phyloP scores from a whole-genome alignment of 305 asterid species.

The Stenogyne calaminthoides region DNA sequence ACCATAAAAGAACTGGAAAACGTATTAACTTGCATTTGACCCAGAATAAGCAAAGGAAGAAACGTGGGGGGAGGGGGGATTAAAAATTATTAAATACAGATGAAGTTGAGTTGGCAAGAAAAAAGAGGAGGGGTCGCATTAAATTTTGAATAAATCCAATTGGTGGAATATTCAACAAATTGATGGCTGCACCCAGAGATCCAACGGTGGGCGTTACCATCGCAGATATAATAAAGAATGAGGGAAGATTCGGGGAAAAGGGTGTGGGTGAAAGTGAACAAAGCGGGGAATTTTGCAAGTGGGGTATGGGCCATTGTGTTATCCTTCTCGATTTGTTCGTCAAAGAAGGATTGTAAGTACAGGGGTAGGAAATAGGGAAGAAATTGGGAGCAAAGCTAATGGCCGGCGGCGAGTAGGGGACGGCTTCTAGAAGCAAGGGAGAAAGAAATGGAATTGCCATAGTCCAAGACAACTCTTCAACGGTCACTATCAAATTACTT shows the following conservation, averaged over 20 bases:
- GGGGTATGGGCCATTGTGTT: too few species aligned
- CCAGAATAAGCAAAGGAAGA: not conserved
- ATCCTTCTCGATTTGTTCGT: conserved; percentile 12
- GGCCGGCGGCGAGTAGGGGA: conserved; percentile 17
- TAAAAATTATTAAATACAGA: not conserved
- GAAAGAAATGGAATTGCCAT: not conserved
- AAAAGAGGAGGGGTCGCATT: not conserved
- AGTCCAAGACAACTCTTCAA: not conserved
- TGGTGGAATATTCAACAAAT: conserved; percentile 33
- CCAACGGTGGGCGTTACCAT: not conserved
- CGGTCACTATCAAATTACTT: not conserved
- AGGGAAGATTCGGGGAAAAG: too few species aligned
- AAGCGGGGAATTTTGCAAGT: too few species aligned
- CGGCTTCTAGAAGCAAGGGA: not conserved
- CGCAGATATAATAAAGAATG: not conserved
- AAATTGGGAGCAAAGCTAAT: not conserved
- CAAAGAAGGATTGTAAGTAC: not conserved
- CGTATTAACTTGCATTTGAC: not conserved
- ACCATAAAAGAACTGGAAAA: not conserved
- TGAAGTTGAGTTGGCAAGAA: conserved; percentile 24
- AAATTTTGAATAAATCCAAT: conserved; percentile 17
- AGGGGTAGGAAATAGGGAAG: not conserved
- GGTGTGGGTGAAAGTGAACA: too few species aligned
- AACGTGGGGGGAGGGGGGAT: not conserved
- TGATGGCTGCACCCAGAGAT: not conserved